Conservation (phyloP, 176 grass and related monocot genomes). For the Musa beccarii region DNA sequence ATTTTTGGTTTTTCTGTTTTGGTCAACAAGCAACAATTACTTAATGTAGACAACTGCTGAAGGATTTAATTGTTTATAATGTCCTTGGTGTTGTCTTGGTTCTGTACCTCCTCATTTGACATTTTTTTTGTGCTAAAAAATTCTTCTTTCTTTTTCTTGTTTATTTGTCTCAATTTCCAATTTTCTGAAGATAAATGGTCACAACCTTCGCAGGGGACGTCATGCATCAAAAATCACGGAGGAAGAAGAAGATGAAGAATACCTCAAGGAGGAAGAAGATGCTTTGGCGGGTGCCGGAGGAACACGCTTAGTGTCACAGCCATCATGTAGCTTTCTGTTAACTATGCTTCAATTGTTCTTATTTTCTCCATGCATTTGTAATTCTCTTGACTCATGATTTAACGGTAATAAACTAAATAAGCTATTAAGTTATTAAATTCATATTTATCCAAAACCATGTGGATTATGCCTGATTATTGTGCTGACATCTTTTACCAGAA, state of each 20-base stretch:
- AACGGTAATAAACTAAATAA: neutral
- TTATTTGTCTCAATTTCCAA: neutral
- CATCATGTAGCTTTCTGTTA: constrained; percentile 45
- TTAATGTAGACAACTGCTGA: neutral
- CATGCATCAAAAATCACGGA: constrained; percentile 73
- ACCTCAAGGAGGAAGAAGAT: constrained; percentile 81
- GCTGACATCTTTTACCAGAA: no score
- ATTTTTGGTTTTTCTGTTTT: no score
- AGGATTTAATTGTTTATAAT: constrained; percentile 5
- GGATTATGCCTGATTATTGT: no score
- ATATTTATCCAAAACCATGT: no score
- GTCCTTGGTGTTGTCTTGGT: neutral
- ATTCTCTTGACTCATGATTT: neutral
- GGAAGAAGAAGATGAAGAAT: constrained; percentile 75
- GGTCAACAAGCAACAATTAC: neutral
- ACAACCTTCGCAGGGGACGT: constrained; percentile 39
- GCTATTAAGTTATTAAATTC: no score
- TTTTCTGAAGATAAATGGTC: neutral
- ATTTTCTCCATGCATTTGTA: neutral
- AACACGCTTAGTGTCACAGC: constrained; percentile 53
- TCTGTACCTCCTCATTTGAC: no score
- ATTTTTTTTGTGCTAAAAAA: no score
- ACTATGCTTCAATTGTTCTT: constrained; percentile 2
- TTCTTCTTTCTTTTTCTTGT: neutral
- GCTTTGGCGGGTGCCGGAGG: constrained; percentile 47